These are phyloP conservation scores for Eucalyptus tenuipes DNA, from an alignment of 345 rosid genomes.

Conservation along the genomic window DNA sequence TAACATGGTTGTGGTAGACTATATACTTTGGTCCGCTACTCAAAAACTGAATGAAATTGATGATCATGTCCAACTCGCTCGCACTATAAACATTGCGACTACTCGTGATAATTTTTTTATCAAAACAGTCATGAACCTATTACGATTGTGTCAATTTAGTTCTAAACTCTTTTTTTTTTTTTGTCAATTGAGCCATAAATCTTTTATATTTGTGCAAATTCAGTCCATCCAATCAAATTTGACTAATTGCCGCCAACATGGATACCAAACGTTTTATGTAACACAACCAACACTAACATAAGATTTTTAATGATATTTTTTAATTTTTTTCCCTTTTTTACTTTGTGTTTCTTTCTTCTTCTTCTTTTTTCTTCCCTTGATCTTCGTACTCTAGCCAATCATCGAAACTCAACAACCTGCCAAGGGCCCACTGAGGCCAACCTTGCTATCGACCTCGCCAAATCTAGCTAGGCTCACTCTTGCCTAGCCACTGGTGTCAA, in stretches of 20 bases:
- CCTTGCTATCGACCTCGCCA: rapidly evolving
- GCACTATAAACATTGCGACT: rapidly evolving
- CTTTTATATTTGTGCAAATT: rapidly evolving
- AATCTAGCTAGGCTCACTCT: too few relatives aligned
- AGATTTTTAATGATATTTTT: too few relatives aligned
- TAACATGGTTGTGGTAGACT: not conserved
- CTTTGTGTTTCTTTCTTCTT: rapidly evolving
- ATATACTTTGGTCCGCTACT: not conserved
- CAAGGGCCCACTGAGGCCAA: too few relatives aligned
- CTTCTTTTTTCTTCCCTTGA: too few relatives aligned
- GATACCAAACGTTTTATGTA: rapidly evolving
- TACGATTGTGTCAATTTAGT: rapidly evolving
- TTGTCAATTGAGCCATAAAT: rapidly evolving
- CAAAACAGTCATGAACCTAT: rapidly evolving
- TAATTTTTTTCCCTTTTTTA: too few relatives aligned
- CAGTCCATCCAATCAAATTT: rapidly evolving
- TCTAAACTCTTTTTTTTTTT: rapidly evolving
- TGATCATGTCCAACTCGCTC: not conserved
- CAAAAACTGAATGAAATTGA: not conserved
- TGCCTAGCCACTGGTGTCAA: rapidly evolving
- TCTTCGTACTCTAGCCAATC: too few relatives aligned
- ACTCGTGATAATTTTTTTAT: not conserved
- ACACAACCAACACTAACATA: rapidly evolving
- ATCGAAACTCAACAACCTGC: rapidly evolving
- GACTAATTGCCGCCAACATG: rapidly evolving